Evolutionary conservation across 148 eudicot genomes (phyloP), one percentile per base, ranked within the genome.

Genomic region (Vaccinium vitisidaea): DNA sequence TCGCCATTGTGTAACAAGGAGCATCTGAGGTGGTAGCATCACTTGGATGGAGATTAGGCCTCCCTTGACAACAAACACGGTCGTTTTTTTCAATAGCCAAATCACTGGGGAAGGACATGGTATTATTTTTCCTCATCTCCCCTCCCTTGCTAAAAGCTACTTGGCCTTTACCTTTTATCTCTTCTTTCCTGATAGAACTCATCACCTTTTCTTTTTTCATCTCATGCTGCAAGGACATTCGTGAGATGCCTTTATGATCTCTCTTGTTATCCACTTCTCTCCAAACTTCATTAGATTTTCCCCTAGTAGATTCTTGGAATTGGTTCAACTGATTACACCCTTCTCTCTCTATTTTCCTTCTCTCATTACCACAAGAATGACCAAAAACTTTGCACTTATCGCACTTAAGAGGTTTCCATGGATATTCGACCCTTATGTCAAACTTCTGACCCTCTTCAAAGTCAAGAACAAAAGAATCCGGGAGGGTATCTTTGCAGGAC

Each of bases 381-480:
- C 79, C 30, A 21, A 21, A 9, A 18, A 75, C 55, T 21, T 75
- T 9, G 79, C 79, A 75, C 50, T 75, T 75, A 19, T 46, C 13
- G 12, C 79, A 75, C 15, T 46, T 46, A 8, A 43, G 79, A 75
- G 79, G 79, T 48, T 75, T 75, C 79, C 79, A 75, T 43, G 79
- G 27, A n/a, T 75, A 73, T 74, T 74, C 10, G 3, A 32, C 76
- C 53, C 54, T 75, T 46, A 75, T 75, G 54, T 75, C 79, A 48
- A 75, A 75, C 79, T 75, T 75, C 79, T 75, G 79, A 21, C 52
- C 79, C 53, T 75, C 53, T 43, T 75, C 79, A 75, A 75, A 75
- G 52, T 46, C 25, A 0, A 75, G 79, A 75, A 75, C 54, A 75
- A 75, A 46, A 75, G 54, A 46, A 75, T 46, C 54, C 11, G 23